Evolutionary conservation across 192 early-diverging fungal species (phyloP).

Genomic region (Borealophlyctis nickersoniae): DNA sequence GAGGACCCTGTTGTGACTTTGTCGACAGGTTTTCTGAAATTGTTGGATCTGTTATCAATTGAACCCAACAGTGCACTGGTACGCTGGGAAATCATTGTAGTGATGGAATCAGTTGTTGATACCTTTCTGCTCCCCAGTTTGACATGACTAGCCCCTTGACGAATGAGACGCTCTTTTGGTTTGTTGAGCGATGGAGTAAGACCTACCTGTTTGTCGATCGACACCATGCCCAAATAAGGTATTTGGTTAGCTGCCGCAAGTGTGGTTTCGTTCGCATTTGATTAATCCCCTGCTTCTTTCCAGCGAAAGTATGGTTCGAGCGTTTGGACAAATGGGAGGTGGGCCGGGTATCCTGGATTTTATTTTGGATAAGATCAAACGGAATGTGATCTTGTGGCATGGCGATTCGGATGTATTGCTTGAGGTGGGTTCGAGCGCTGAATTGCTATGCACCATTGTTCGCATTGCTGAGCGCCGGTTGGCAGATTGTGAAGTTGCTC

Average conservation of each 20-base stretch:
- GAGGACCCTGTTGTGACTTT: constrained; percentile 54
- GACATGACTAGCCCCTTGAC: constrained; percentile 68
- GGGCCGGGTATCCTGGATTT: constrained; percentile 60
- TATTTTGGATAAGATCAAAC: constrained; percentile 53
- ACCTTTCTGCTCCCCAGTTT: constrained; percentile 27
- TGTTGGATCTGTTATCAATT: constrained; percentile 54
- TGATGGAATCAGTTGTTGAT: not conserved
- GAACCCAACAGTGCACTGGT: constrained; percentile 32
- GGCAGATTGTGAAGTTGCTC: constrained; percentile 20
- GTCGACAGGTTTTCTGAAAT: constrained; percentile 44
- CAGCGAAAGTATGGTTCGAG: constrained; percentile 50
- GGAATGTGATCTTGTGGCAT: constrained; percentile 68
- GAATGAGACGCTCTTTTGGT: constrained; percentile 70
- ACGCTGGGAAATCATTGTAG: not conserved
- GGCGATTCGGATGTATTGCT: constrained; percentile 65
- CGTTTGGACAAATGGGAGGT: constrained; percentile 58
- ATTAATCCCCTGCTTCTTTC: too few species aligned
- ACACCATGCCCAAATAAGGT: constrained; percentile 7
- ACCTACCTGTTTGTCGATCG: constrained; percentile 67
- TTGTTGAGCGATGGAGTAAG: constrained; percentile 68
- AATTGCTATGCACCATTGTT: not conserved
- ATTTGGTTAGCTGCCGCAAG: too few species aligned
- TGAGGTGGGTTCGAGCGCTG: constrained; percentile 38
- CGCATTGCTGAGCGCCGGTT: not conserved
- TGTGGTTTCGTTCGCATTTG: too few species aligned